A percentile compares a stretch with the other conserved stretches of the same genome.
Conservation (phyloP, 805 yeast species). For the Kurtzmaniella cleridarum region DNA sequence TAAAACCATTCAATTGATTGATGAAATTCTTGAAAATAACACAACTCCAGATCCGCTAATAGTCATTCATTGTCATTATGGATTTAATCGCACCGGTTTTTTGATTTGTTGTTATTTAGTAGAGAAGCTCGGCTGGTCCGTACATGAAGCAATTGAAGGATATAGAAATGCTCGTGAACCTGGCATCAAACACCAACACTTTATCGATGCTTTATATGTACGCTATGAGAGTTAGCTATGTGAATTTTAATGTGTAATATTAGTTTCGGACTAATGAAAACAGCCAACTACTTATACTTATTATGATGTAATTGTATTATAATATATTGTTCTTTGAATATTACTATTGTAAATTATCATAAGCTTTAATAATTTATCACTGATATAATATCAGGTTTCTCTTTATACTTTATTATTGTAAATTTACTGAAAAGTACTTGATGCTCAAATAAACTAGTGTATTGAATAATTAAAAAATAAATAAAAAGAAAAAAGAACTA, state of each 20-base stretch:
- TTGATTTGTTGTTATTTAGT: constrained; percentile 65
- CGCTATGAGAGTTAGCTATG: constrained; percentile 41
- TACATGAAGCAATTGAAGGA: constrained; percentile 57
- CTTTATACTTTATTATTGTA: no score
- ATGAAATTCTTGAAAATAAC: constrained; percentile 32
- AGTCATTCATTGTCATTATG: constrained; percentile 78
- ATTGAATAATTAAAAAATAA: no score
- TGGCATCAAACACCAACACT: constrained; percentile 75
- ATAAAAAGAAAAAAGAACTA: no score
- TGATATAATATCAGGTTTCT: no score
- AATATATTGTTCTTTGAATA: no score
- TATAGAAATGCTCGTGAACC: constrained; percentile 57
- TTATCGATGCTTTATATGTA: constrained; percentile 65
- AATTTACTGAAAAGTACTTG: no score
- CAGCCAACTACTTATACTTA: no score
- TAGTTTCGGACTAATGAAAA: no score
- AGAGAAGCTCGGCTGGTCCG: constrained; percentile 54
- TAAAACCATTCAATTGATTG: constrained; percentile 49
- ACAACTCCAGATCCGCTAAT: constrained; percentile 31
- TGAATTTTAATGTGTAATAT: no score
- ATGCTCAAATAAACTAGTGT: no score
- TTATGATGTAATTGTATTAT: background rate
- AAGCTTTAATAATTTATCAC: no score
- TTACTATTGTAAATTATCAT: no score
- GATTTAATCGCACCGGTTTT: constrained; percentile 75